Conservation (phyloP, 257 asterid species). For the Nicotiana knightiana region DNA sequence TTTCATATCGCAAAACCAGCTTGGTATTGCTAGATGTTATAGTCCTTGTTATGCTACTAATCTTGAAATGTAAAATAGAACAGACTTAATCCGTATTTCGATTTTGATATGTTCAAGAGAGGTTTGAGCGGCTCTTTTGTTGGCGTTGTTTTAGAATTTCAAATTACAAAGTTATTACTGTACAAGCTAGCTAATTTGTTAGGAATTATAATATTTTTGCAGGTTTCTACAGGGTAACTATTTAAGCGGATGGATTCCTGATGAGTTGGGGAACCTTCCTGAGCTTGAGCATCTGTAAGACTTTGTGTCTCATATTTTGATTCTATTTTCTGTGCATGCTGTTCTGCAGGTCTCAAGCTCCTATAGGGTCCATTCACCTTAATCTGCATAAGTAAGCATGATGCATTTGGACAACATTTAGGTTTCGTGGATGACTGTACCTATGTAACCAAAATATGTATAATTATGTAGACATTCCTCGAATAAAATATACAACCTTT, state of each 20-base stretch:
- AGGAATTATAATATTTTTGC: conserved; percentile 23
- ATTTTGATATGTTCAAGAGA: not conserved
- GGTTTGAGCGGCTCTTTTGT: not conserved
- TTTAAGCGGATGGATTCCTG: conserved; percentile 78
- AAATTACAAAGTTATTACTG: not conserved
- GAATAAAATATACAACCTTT: not conserved
- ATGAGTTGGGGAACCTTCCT: conserved; percentile 75
- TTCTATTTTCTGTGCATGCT: conserved; percentile 5
- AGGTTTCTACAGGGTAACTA: conserved; percentile 95
- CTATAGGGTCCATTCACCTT: not conserved
- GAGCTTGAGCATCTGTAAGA: conserved; percentile 77
- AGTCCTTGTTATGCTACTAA: not conserved
- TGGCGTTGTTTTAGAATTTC: not conserved
- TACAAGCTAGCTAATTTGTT: not conserved
- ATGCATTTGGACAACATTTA: not conserved
- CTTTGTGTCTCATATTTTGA: not conserved
- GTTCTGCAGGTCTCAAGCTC: not conserved
- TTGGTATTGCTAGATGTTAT: not conserved
- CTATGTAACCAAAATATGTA: not conserved
- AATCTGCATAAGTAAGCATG: not conserved
- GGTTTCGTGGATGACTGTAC: not conserved
- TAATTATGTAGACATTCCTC: not conserved
- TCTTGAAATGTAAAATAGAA: not conserved
- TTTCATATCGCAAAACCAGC: not conserved
- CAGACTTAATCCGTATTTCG: not conserved